Evolutionary conservation across 495 filamentous ascomycete species (phyloP).

Genomic region (Hyaloscypha hepaticicola): DNA sequence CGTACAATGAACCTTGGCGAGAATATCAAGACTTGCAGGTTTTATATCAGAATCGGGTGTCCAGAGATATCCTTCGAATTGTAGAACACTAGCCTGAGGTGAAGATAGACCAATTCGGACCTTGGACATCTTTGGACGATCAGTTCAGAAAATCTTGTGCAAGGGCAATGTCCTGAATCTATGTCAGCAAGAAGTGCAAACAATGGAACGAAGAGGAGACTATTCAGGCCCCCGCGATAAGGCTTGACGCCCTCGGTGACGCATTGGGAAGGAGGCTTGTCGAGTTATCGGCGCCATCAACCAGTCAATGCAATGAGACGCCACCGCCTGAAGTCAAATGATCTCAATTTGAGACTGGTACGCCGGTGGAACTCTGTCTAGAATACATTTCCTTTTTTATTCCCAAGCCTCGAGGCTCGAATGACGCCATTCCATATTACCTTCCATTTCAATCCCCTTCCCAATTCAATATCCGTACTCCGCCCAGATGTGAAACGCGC

Average conservation of each 20-base stretch:
- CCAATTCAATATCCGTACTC: neutral
- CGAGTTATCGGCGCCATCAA: neutral
- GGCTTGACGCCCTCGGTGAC: neutral
- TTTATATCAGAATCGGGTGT: too few species aligned
- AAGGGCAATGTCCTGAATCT: too few species aligned
- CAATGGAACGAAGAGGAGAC: too few species aligned
- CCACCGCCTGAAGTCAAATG: neutral
- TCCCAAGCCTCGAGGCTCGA: neutral
- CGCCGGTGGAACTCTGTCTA: neutral
- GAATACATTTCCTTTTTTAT: neutral
- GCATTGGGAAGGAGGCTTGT: neutral
- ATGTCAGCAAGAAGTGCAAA: too few species aligned
- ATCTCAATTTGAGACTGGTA: neutral
- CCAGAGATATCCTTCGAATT: too few species aligned
- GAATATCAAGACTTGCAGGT: too few species aligned
- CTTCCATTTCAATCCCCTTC: neutral
- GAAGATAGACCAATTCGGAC: too few species aligned
- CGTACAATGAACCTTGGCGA: too few species aligned
- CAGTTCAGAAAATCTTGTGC: too few species aligned
- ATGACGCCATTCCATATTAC: neutral
- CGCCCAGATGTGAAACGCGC: conserved; percentile 6
- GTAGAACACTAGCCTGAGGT: too few species aligned
- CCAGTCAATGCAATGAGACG: neutral
- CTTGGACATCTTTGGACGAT: too few species aligned
- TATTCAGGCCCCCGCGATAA: neutral